Evolutionary conservation across 495 filamentous ascomycete genomes (phyloP).

Genomic region (Daldinia concentrica): DNA sequence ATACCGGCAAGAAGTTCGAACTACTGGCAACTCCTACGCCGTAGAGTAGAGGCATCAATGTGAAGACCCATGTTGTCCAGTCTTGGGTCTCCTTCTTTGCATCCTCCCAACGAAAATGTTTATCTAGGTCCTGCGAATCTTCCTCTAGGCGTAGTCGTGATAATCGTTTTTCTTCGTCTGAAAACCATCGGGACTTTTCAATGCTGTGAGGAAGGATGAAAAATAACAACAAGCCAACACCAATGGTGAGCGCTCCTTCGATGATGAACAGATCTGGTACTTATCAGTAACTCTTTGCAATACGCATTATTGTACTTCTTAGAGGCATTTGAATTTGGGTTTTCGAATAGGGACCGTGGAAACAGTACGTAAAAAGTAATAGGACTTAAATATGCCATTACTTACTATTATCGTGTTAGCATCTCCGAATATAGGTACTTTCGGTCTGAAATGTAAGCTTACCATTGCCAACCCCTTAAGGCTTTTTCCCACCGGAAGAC

Average conservation of each 20-base stretch:
- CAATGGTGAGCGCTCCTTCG: constrained; percentile 40
- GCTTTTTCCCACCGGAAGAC: constrained; percentile 41
- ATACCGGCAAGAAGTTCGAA: constrained; percentile 28
- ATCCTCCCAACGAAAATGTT: constrained; percentile 22
- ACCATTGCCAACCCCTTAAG: constrained; percentile 39
- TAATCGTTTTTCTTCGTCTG: constrained; percentile 15
- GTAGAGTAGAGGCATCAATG: constrained; percentile 18
- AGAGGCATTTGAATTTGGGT: too few species aligned
- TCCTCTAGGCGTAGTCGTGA: constrained; percentile 5
- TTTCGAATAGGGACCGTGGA: too few species aligned
- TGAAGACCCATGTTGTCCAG: constrained; percentile 16
- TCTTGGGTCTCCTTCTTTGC: constrained; percentile 11
- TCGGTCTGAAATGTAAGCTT: constrained; percentile 14
- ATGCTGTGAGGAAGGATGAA: constrained; percentile 19
- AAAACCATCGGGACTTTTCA: constrained; percentile 22
- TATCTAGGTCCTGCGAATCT: constrained; percentile 18
- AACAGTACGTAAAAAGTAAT: too few species aligned
- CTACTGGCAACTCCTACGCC: constrained; percentile 19
- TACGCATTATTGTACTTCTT: too few species aligned
- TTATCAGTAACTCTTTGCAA: not conserved
- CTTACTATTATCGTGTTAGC: constrained; percentile 12
- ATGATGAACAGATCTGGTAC: constrained; percentile 19
- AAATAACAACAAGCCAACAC: constrained; percentile 24
- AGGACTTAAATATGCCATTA: not conserved
- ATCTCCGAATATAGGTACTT: not conserved